A percentile compares a stretch with the other conserved stretches of the same genome.
Evolutionary conservation across 306 rosid species (phyloP).

Genomic region (Cicer arietinum): DNA sequence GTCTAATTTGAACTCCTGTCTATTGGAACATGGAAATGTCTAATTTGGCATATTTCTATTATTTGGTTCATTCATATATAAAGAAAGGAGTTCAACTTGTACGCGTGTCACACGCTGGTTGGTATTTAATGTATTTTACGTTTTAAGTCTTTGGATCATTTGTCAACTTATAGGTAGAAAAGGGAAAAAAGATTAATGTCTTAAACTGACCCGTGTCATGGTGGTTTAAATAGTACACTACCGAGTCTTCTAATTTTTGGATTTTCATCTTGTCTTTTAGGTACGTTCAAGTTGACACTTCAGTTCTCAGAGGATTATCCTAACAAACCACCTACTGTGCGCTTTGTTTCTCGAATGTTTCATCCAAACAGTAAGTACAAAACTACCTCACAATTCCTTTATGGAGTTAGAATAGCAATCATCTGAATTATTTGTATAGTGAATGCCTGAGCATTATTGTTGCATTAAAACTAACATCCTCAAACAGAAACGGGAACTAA

Average conservation of each 20-base stretch:
- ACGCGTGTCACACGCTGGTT: slow-evolving; percentile 11
- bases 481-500: neutral
- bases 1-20: no score
- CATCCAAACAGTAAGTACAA: slow-evolving; percentile 92
- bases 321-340: slow-evolving; percentile 93
- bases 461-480: slow-evolving; percentile 10
- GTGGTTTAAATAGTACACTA: slow-evolving; percentile 21
- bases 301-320: slow-evolving; percentile 97
- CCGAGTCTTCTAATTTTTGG: slow-evolving; percentile 1
- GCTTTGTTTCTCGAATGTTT: slow-evolving; percentile 97
- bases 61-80: neutral
- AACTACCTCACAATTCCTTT: slow-evolving; percentile 22
- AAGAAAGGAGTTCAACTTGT: neutral
- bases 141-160: slow-evolving; percentile 16
- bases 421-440: slow-evolving; percentile 5
- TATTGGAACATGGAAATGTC: neutral
- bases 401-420: slow-evolving; percentile 15
- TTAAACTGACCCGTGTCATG: neutral
- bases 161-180: neutral
- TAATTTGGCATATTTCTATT: slow-evolving; percentile 18
- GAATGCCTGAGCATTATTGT: neutral
- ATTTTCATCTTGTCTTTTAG: slow-evolving; percentile 52
- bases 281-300: slow-evolving; percentile 94
- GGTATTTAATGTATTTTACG: slow-evolving; percentile 19
- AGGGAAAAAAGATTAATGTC: neutral